phyloP scores from a whole-genome alignment of 2,329 filamentous ascomycete genomes.

The Xylaria arbuscula region DNA sequence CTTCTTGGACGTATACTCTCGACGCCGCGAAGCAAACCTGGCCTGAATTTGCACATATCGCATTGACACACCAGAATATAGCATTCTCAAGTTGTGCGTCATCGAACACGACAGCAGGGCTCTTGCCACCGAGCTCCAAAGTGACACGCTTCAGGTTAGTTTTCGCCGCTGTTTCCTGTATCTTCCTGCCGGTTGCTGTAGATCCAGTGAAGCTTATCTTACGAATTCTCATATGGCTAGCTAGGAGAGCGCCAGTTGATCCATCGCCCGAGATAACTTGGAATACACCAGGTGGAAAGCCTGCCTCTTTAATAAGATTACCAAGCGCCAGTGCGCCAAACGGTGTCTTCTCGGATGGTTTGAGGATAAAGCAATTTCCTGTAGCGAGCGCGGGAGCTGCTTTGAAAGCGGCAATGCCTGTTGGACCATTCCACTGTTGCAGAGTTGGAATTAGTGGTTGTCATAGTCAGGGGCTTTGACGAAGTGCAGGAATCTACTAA shows the following conservation, averaged over 20 bases:
- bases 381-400: slow-evolving; percentile 52
- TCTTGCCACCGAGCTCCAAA: slow-evolving; percentile 41
- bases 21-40: slow-evolving; percentile 36
- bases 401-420: slow-evolving; percentile 55
- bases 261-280: slow-evolving; percentile 50
- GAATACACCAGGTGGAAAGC: slow-evolving; percentile 55
- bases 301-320: slow-evolving; percentile 51
- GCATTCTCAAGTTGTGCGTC: slow-evolving; percentile 40
- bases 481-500: not conserved
- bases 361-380: slow-evolving; percentile 55
- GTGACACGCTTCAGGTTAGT: slow-evolving; percentile 41
- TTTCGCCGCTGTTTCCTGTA: slow-evolving; percentile 40
- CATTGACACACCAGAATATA: slow-evolving; percentile 37
- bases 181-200: slow-evolving; percentile 61
- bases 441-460: not conserved
- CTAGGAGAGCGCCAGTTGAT: slow-evolving; percentile 35
- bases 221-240: slow-evolving; percentile 37
- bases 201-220: slow-evolving; percentile 41
- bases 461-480: not conserved
- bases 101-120: slow-evolving; percentile 38
- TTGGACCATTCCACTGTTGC: slow-evolving; percentile 50
- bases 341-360: slow-evolving; percentile 55
- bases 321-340: slow-evolving; percentile 36
- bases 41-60: slow-evolving; percentile 35
- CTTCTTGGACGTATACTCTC: slow-evolving; percentile 38